phyloP scores from a whole-genome alignment of 2,329 filamentous ascomycete species.

The Hypoxylon sp. region DNA sequence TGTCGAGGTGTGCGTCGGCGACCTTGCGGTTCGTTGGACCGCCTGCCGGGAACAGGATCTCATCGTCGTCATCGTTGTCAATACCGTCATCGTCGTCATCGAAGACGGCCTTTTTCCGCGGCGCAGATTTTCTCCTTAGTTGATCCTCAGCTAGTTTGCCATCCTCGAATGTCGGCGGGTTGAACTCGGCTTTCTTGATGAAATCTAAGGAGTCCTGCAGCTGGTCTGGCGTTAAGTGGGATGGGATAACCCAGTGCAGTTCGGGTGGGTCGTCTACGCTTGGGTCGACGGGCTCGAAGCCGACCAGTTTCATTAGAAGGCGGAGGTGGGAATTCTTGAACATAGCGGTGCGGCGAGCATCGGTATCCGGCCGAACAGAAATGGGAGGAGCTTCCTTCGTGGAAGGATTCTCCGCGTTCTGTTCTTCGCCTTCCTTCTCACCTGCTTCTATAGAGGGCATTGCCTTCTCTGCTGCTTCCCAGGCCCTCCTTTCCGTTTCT shows the following conservation, averaged over 20 bases:
- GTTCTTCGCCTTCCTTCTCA: conserved; percentile 48
- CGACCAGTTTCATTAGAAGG: conserved; percentile 82
- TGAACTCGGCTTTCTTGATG: conserved; percentile 83
- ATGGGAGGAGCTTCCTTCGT: conserved; percentile 62
- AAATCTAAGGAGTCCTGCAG: conserved; percentile 77
- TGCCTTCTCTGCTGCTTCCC: conserved; percentile 78
- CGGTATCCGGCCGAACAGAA: conserved; percentile 71
- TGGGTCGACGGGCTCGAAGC: conserved; percentile 71
- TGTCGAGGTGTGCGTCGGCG: conserved; percentile 64
- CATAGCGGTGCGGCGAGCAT: conserved; percentile 77
- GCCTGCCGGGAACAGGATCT: conserved; percentile 76
- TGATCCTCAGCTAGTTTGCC: conserved; percentile 80
- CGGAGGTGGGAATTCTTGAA: conserved; percentile 92
- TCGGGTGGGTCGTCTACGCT: conserved; percentile 77
- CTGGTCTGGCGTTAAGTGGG: conserved; percentile 70
- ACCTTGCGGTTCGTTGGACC: conserved; percentile 70
- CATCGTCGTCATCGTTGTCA: conserved; percentile 63
- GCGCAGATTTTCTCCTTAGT: conserved; percentile 76
- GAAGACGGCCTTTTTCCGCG: conserved; percentile 70
- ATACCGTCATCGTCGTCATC: conserved; percentile 80
- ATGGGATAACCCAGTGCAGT: conserved; percentile 82
- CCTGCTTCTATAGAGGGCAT: conserved; percentile 58
- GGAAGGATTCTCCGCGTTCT: conserved; percentile 46
- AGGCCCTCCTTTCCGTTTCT: conserved; percentile 78
- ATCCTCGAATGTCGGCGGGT: conserved; percentile 81